Evolutionary conservation across 768 basidiomycete species (phyloP).

Genomic region (Lepiota subincarnata): DNA sequence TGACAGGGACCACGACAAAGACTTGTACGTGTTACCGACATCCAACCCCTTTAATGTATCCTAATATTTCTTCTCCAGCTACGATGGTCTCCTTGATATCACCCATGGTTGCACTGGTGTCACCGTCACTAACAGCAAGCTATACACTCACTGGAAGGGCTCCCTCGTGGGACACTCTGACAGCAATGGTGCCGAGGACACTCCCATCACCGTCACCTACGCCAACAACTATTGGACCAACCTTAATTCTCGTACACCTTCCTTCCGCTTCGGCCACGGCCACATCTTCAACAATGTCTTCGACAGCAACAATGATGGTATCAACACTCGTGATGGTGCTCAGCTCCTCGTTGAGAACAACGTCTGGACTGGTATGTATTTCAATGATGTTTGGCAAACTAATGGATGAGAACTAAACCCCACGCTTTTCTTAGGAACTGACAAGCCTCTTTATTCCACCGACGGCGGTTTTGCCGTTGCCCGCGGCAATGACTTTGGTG

Average conservation of each 20-base stretch:
- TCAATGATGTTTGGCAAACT: not conserved
- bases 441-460: constrained; percentile 38
- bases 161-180: constrained; percentile 41
- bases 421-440: constrained; percentile 17
- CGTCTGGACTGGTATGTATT: constrained; percentile 35
- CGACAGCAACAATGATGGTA: constrained; percentile 39
- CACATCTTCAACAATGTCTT: constrained; percentile 45
- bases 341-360: constrained; percentile 46
- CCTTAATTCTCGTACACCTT: constrained; percentile 42
- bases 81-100: constrained; percentile 42
- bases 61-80: constrained; percentile 22
- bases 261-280: constrained; percentile 42
- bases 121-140: constrained; percentile 37
- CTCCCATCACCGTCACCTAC: constrained; percentile 38
- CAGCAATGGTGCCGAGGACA: constrained; percentile 31
- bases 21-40: constrained; percentile 24
- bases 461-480: constrained; percentile 39
- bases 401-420: constrained; percentile 3
- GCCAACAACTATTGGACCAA: constrained; percentile 40
- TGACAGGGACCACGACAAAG: constrained; percentile 42
- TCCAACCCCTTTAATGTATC: not conserved
- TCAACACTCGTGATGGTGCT: constrained; percentile 41
- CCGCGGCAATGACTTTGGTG: constrained; percentile 27
- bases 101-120: constrained; percentile 42
- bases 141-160: constrained; percentile 44